Percentiles rank a stretch among this genome's conserved stretches.
These are phyloP conservation scores for Alopecurus myosuroides DNA, from an alignment of 176 grass and related monocot species.

Conservation along the genomic window DNA sequence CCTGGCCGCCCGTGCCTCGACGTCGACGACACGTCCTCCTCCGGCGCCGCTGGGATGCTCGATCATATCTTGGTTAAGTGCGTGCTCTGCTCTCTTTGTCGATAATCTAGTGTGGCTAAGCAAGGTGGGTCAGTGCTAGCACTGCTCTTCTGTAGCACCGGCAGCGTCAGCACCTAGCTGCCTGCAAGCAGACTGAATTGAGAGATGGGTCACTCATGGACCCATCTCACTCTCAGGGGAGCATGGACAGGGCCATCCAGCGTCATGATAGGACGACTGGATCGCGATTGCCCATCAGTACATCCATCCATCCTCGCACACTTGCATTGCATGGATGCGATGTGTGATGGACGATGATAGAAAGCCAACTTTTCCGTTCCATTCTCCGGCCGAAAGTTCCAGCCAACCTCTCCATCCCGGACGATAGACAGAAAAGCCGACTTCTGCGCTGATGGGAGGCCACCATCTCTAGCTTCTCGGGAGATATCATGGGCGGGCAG, in stretches of 20 bases:
- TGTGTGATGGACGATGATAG: not conserved
- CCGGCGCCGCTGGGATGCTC: too few species aligned
- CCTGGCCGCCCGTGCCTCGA: not conserved
- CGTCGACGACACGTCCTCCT: constrained; percentile 28
- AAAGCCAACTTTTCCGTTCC: not conserved
- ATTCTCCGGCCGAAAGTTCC: not conserved
- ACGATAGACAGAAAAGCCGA: not conserved
- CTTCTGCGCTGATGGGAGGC: not conserved
- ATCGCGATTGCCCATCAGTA: not conserved
- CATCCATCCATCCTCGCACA: not conserved
- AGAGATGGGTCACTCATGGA: too few species aligned
- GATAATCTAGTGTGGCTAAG: too few species aligned
- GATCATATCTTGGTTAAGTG: too few species aligned
- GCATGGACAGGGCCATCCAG: not conserved
- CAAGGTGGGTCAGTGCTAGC: too few species aligned
- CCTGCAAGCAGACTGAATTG: too few species aligned
- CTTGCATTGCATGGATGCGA: not conserved
- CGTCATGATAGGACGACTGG: constrained; percentile 6
- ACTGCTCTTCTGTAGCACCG: not conserved
- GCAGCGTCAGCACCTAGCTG: too few species aligned
- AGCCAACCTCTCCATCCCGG: not conserved
- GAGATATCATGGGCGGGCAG: not conserved
- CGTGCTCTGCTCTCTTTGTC: too few species aligned
- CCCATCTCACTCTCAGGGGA: not conserved
- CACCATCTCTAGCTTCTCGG: not conserved